These are phyloP conservation scores for Ceratobasidium sp. DNA, from an alignment of 1,284 basidiomycete genomes.

Conservation along the genomic window DNA sequence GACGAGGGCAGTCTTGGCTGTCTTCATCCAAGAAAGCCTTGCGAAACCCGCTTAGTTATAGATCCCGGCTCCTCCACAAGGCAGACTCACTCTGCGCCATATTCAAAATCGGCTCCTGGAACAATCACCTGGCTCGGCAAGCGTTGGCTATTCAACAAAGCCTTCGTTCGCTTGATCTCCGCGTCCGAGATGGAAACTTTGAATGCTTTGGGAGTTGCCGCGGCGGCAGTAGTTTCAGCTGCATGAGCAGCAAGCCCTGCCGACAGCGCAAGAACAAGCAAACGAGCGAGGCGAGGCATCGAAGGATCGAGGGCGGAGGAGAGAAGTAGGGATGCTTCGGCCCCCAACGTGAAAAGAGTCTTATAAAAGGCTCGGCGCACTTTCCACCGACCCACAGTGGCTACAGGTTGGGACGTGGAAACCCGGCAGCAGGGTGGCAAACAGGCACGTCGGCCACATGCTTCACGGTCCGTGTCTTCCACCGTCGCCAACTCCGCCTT, in stretches of 20 bases:
- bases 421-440: too few relatives aligned
- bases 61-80: background rate
- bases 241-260: background rate
- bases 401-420: too few relatives aligned
- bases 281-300: conserved; percentile 10
- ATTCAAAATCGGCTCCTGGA: conserved; percentile 4
- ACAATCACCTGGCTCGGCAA: background rate
- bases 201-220: conserved; percentile 1
- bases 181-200: conserved; percentile 11
- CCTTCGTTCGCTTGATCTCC: conserved; percentile 38
- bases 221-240: background rate
- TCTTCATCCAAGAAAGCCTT: conserved; percentile 27
- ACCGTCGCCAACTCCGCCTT: too few relatives aligned
- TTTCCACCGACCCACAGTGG: background rate
- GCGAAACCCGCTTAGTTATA: background rate
- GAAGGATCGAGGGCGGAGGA: background rate
- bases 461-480: too few relatives aligned
- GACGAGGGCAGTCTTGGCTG: conserved; percentile 6
- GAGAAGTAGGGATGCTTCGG: background rate
- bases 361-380: background rate
- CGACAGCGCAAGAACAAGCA: conserved; percentile 1
- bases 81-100: conserved; percentile 20
- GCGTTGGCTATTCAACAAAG: conserved; percentile 10
- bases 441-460: too few relatives aligned
- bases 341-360: background rate